Base-by-base conservation (phyloP, 306 rosid genomes). In the Myrica gale region DNA sequence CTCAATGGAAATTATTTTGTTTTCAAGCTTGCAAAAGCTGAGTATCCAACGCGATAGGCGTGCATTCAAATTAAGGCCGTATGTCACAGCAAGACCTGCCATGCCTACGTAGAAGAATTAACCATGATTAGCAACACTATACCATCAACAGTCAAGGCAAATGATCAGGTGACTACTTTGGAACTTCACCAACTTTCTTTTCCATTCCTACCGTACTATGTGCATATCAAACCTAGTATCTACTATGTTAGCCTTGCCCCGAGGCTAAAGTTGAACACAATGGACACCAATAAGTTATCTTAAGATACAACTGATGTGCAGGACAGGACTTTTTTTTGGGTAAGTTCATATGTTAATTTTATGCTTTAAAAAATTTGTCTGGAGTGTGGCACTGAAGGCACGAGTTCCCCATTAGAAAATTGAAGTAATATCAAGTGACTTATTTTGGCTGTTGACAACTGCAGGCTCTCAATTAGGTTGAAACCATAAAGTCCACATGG, bases 1-100 rank as follows among this genome's bases (percentile, higher is more conserved):
- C 84, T 93, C 98, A 43, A 91, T 90, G 68, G 98, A 93, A 79
- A 93, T 93, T 74, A 93, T 93, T 85, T 94, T 91, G 81, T 94
- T 94, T 86, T 94, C 98, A 69, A 94, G 98, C 86, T 94, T 94
- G 90, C 98, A 94, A 82, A 94, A 94, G 86, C 96, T 94, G 68
- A 94, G 97, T 81, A 94, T 91, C 98, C 98, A 94, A 67, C 96
- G 87, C 5, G 98, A 94, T 68, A 94, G 73, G 39, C 96, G 94
- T 62, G 87, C 91, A 81, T 91, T 94, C 75, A 94, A 85, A 82
- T 94, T 91, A 77, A 94, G 85, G 73, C 98, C 97, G 51, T 94
- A 91, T 2, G 97, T 93, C 52, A 93, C 98, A 32, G 96, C 97
- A 76, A 93, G 97, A 54, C 98, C 98, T 23, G 98, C 98, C 98